Base-by-base conservation (phyloP, 2,329 filamentous ascomycete species). In the Peltaster fructicola region DNA sequence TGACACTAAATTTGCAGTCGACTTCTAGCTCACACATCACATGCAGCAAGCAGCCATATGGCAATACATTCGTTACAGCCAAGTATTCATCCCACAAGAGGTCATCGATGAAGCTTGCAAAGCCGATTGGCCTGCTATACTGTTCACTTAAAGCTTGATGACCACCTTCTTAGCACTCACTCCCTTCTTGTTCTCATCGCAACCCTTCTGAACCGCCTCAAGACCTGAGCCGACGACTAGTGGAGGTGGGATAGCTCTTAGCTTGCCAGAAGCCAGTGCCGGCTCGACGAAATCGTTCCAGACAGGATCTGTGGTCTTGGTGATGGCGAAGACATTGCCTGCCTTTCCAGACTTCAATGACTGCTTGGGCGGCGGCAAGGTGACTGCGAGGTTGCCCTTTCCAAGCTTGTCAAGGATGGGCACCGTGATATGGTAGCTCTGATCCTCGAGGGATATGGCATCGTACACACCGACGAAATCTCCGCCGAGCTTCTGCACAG, bases 401-500 rank as follows among this genome's bases (percentile, higher is more conserved):
- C 43, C 40, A 6, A 41, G 27, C 35, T 48, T 40, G 30, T 46
- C 39, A 2, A 39, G 19, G 20, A 48, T 37, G 1, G 26, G 18
- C 11, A 32, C 14, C 14, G 33, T 33, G 29, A 34, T 24, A 23
- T 40, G 36, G 32, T 31, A 37, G 13, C 39, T 39, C n/a, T n/a
- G n/a, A 4, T 37, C 38, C 9, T 19, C 24, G 11, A 24, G 27
- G 6, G 44, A 38, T 27, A 48, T 44, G 18, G 44, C 34, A 30
- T 59, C 56, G 30, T 50, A 57, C n/a, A 53, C 40, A 14, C 56
- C 56, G 5, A 38, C 40, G 24, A 54, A 57, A 8, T 53, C 48
- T 3, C 48, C 51, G 13, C 21, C 24, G 10, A 25, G 19, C 10
- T 22, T 26, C 27, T 54, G 38, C 26, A 34, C 25, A 13, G 30